Conservation (phyloP, 2,329 filamentous ascomycete species). For the Epichloe bromicola region DNA sequence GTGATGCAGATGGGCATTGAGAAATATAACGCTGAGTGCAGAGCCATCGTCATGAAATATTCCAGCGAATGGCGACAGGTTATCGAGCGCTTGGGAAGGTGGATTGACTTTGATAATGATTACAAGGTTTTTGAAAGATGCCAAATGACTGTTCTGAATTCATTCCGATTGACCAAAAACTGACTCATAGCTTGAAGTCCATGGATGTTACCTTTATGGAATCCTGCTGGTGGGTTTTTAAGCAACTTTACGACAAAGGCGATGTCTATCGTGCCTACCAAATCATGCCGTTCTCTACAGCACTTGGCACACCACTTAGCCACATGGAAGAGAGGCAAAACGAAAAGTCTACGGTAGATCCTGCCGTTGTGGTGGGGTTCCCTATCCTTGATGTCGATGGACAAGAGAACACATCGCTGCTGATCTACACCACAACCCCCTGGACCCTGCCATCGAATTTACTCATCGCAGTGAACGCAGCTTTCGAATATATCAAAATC, state of each 20-base stretch:
- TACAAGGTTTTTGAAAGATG: slow-evolving; percentile 43
- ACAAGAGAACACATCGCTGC: slow-evolving; percentile 45
- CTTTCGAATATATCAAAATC: slow-evolving; percentile 69
- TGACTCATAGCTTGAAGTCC: slow-evolving; percentile 30
- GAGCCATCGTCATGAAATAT: slow-evolving; percentile 77
- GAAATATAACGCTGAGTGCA: slow-evolving; percentile 75
- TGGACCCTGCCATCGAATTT: slow-evolving; percentile 71
- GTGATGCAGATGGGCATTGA: slow-evolving; percentile 69
- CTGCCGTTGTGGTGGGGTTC: slow-evolving; percentile 59
- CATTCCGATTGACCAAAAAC: not conserved
- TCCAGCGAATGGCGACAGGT: slow-evolving; percentile 68
- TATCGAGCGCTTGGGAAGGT: slow-evolving; percentile 57
- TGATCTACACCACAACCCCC: slow-evolving; percentile 54
- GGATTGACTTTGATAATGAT: slow-evolving; percentile 71
- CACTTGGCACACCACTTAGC: slow-evolving; percentile 58
- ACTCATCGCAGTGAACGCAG: slow-evolving; percentile 57
- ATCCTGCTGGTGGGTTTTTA: slow-evolving; percentile 69
- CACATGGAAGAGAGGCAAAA: slow-evolving; percentile 68
- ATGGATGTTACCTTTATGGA: slow-evolving; percentile 70
- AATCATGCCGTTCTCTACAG: slow-evolving; percentile 67
- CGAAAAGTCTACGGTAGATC: slow-evolving; percentile 63
- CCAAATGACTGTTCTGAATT: not conserved
- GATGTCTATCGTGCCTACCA: slow-evolving; percentile 59
- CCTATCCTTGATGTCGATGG: slow-evolving; percentile 51
- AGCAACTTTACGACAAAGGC: slow-evolving; percentile 58